Conservation (phyloP, 805 yeast species). For the Candida ponderosae region DNA sequence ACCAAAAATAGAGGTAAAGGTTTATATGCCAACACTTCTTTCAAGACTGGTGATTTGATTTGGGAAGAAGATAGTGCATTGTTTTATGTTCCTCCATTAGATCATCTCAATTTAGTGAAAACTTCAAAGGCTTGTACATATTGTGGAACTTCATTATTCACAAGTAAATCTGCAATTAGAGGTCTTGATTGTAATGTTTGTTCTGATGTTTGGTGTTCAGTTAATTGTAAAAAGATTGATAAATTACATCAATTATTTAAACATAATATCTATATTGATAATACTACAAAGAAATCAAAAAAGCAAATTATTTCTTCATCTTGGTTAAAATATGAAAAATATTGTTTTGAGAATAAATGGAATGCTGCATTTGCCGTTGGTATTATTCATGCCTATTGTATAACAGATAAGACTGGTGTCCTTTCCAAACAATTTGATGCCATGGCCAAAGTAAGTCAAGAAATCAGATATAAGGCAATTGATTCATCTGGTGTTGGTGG, state of each 20-base stretch:
- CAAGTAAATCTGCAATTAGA: conserved; percentile 17
- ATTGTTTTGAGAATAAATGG: conserved; percentile 60
- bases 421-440: conserved; percentile 42
- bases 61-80: conserved; percentile 59
- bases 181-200: conserved; percentile 65
- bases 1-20: conserved; percentile 56
- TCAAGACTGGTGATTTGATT: conserved; percentile 42
- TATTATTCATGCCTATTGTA: conserved; percentile 38
- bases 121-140: conserved; percentile 62
- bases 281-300: conserved; percentile 26
- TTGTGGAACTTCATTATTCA: conserved; percentile 44
- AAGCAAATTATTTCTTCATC: conserved; percentile 32
- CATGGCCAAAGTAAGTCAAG: conserved; percentile 67
- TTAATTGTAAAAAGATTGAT: conserved; percentile 48
- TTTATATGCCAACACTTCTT: conserved; percentile 40
- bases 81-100: conserved; percentile 58
- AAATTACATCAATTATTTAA: conserved; percentile 46
- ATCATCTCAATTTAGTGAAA: conserved; percentile 49
- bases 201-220: conserved; percentile 64
- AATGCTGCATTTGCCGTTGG: conserved; percentile 62
- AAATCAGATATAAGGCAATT: conserved; percentile 48
- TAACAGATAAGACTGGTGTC: conserved; percentile 33
- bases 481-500: conserved; percentile 38
- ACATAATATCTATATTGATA: conserved; percentile 37
- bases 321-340: conserved; percentile 51